phyloP scores from a whole-genome alignment of 768 basidiomycete species.

The Chalciporus sphaerocephalus region DNA sequence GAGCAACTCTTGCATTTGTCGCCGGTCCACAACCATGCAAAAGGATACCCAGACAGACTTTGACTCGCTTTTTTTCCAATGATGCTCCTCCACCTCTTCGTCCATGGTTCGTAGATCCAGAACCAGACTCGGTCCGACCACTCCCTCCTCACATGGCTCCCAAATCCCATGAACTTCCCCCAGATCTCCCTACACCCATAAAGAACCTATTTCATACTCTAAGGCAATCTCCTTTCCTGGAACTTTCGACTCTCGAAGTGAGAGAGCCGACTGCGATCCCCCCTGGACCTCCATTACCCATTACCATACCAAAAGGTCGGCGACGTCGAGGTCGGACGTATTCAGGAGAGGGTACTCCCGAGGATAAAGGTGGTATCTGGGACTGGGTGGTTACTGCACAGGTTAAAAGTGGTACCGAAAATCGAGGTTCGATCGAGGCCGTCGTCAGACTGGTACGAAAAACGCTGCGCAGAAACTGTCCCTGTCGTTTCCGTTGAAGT shows the following conservation, averaged over 20 bases:
- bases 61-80: slow-evolving; percentile 14
- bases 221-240: slow-evolving; percentile 62
- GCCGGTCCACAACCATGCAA: neutral
- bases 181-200: slow-evolving; percentile 48
- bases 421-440: slow-evolving; percentile 70
- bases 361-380: slow-evolving; percentile 61
- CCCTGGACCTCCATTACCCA: slow-evolving; percentile 59
- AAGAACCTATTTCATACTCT: slow-evolving; percentile 56
- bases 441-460: slow-evolving; percentile 68
- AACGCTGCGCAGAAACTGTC: slow-evolving; percentile 44
- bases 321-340: slow-evolving; percentile 66
- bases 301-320: slow-evolving; percentile 52
- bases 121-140: slow-evolving; percentile 19
- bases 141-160: slow-evolving; percentile 26
- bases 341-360: slow-evolving; percentile 55
- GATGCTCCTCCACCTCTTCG: slow-evolving; percentile 6
- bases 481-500: neutral
- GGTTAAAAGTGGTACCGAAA: slow-evolving; percentile 84
- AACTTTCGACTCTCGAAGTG: slow-evolving; percentile 53
- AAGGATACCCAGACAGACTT: neutral
- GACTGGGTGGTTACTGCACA: slow-evolving; percentile 73
- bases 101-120: slow-evolving; percentile 69
- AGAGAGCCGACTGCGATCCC: slow-evolving; percentile 46
- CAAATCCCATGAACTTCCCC: slow-evolving; percentile 37
- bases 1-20: neutral